Evolutionary conservation across 2,329 filamentous ascomycete genomes (phyloP).

Genomic region (Aspergillus flavus): DNA sequence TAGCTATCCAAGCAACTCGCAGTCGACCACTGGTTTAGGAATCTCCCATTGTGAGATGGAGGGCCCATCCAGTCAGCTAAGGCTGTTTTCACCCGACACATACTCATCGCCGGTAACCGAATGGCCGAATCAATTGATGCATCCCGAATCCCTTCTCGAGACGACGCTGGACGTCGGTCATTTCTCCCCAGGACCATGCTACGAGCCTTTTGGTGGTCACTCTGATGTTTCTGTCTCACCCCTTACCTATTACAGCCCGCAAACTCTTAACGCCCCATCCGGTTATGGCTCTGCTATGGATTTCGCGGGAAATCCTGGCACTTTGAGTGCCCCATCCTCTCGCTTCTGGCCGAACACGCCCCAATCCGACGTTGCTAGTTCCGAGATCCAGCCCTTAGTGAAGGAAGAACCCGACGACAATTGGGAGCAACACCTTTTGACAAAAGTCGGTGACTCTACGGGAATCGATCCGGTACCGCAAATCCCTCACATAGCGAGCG

Average conservation of each 20-base stretch:
- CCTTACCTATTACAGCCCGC: slow-evolving; percentile 28
- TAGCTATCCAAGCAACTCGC: slow-evolving; percentile 20
- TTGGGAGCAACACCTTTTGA: slow-evolving; percentile 20
- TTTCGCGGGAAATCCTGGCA: slow-evolving; percentile 11
- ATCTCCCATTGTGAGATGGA: slow-evolving; percentile 33
- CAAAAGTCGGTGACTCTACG: slow-evolving; percentile 4
- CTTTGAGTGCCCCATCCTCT: slow-evolving; percentile 20
- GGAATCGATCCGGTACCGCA: slow-evolving; percentile 5
- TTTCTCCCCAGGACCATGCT: slow-evolving; percentile 23
- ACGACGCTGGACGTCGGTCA: slow-evolving; percentile 25
- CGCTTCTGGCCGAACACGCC: slow-evolving; percentile 31
- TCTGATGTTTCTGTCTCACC: slow-evolving; percentile 27
- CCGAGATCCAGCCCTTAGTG: slow-evolving; percentile 15
- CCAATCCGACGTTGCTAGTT: slow-evolving; percentile 24
- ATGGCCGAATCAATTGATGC: slow-evolving; percentile 27
- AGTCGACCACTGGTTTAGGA: slow-evolving; percentile 31
- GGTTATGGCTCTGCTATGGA: slow-evolving; percentile 29
- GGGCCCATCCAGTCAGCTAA: slow-evolving; percentile 23
- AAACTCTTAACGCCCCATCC: slow-evolving; percentile 26
- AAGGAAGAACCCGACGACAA: slow-evolving; percentile 19
- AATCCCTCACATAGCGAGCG: slow-evolving; percentile 7
- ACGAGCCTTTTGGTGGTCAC: slow-evolving; percentile 26
- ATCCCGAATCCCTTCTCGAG: slow-evolving; percentile 24
- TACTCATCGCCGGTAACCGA: slow-evolving; percentile 24
- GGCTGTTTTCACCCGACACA: slow-evolving; percentile 21